Conservation (phyloP, 2,329 filamentous ascomycete species). For the Penicillium sp. region DNA sequence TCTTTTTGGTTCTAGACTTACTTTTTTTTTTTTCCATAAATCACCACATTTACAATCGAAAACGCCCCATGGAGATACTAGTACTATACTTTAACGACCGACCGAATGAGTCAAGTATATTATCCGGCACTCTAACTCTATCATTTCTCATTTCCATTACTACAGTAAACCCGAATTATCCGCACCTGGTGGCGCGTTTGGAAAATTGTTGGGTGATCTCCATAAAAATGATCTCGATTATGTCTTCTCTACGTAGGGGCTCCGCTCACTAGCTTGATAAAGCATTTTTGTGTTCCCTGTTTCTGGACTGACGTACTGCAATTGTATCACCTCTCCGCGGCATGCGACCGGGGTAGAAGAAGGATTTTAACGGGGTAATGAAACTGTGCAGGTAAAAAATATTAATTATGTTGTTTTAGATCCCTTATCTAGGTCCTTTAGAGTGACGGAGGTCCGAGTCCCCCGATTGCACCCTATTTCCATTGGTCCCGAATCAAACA, state of each 20-base stretch:
- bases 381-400: background rate
- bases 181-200: constrained; percentile 3
- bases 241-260: background rate
- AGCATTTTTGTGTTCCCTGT: constrained; percentile 19
- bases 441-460: constrained; percentile 9
- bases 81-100: background rate
- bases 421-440: constrained; percentile 7
- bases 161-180: background rate
- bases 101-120: background rate
- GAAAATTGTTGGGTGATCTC: background rate
- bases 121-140: too few relatives aligned
- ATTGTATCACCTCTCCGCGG: constrained; percentile 14
- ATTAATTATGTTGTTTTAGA: background rate
- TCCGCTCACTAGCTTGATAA: constrained; percentile 1
- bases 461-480: background rate
- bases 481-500: background rate
- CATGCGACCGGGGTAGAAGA: background rate
- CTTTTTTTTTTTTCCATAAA: background rate
- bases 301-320: constrained; percentile 20
- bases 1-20: background rate
- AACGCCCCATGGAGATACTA: background rate
- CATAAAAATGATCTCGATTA: background rate
- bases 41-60: background rate
- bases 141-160: too few relatives aligned
- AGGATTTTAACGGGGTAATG: background rate